These are phyloP conservation scores for Cymbomonas tetramitiformis DNA, from an alignment of 139 green algal genomes.

Conservation along the genomic window DNA sequence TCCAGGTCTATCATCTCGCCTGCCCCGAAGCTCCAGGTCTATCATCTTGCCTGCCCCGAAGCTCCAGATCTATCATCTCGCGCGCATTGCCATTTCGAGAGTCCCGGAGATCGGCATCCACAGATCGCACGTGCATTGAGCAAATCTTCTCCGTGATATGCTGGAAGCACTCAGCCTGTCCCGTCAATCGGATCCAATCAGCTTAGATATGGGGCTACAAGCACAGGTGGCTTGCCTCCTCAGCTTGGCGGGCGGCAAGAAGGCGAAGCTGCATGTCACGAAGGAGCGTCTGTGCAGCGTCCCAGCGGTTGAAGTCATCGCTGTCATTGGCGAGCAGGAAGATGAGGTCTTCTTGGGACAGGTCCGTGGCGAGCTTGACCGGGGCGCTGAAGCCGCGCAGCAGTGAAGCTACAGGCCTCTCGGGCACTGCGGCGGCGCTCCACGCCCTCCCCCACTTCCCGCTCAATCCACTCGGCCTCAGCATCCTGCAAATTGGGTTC, in stretches of 20 bases:
- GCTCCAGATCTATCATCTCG: no score
- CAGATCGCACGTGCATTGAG: neutral
- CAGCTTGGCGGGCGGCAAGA: neutral
- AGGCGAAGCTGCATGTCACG: neutral
- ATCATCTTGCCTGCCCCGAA: no score
- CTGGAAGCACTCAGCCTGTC: neutral
- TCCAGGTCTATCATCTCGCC: no score
- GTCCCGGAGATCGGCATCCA: neutral
- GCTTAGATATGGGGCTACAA: neutral
- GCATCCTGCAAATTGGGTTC: no score
- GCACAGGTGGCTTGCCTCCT: neutral
- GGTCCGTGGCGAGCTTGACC: conserved; percentile 50
- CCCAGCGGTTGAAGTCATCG: conserved; percentile 72
- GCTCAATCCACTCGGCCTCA: no score
- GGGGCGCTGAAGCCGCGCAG: conserved; percentile 85
- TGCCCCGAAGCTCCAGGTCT: no score
- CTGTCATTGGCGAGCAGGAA: conserved; percentile 83
- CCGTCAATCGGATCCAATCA: conserved; percentile 17
- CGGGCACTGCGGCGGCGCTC: conserved; percentile 16
- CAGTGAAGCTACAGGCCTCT: conserved; percentile 61
- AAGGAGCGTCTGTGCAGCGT: conserved; percentile 17
- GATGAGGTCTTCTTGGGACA: conserved; percentile 68
- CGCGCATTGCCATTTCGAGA: no score
- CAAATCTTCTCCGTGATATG: neutral
- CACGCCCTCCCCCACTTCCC: no score